phyloP scores from a whole-genome alignment of 2,329 filamentous ascomycete species.

The Metarhizium brunneum region DNA sequence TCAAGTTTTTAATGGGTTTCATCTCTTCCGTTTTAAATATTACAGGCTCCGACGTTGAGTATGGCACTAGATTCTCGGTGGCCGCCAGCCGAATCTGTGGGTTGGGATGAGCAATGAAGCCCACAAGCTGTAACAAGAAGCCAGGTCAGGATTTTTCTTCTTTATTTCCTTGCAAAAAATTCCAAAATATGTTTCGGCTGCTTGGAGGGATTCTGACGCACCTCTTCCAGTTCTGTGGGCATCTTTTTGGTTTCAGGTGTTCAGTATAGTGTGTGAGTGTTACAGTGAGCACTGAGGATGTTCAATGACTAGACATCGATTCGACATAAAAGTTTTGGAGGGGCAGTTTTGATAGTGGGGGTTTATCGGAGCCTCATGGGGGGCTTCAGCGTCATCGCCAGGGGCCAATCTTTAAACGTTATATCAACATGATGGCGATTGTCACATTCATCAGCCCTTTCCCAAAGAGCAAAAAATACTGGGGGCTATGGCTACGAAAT shows the following conservation, averaged over 20 bases:
- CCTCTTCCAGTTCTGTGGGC: constrained; percentile 71
- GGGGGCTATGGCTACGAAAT: no score
- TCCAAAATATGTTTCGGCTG: background rate
- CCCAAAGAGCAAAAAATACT: no score
- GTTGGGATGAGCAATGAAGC: constrained; percentile 87
- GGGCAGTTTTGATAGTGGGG: constrained; percentile 14
- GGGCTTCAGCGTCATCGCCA: constrained; percentile 7
- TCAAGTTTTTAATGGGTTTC: constrained; percentile 75
- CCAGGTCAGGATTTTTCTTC: background rate
- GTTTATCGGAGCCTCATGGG: constrained; percentile 4
- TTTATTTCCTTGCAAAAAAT: background rate
- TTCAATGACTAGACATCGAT: background rate
- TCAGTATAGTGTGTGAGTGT: background rate
- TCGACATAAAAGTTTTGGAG: constrained; percentile 8
- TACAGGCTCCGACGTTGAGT: constrained; percentile 59
- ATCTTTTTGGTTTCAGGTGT: constrained; percentile 34
- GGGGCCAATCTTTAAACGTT: background rate
- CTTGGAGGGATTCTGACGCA: constrained; percentile 21
- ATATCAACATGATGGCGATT: no score
- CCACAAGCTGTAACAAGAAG: constrained; percentile 58
- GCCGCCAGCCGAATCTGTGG: constrained; percentile 82
- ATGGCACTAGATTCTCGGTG: constrained; percentile 79
- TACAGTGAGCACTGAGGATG: background rate
- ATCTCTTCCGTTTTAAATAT: constrained; percentile 80
- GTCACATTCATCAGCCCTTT: no score